Evolutionary conservation across 441 rosid genomes (phyloP).

Genomic region (Populus hybrid): DNA sequence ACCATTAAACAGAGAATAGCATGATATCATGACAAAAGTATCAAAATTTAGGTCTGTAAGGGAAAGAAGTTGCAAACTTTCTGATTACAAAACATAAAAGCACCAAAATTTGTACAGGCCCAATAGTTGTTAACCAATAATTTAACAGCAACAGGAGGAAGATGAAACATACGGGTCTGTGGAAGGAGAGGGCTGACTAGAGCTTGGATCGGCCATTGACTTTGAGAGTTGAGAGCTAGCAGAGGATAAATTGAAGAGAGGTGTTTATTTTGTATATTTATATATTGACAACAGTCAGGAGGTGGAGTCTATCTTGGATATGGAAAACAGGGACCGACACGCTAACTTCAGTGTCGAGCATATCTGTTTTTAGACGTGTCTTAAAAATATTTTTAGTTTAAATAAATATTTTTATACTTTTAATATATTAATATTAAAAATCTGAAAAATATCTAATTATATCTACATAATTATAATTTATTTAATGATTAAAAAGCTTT

Average conservation of each 20-base stretch:
- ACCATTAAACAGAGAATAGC: too few relatives aligned
- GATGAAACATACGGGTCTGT: conserved; percentile 17
- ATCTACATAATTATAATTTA: too few relatives aligned
- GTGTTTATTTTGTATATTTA: neutral
- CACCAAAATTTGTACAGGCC: neutral
- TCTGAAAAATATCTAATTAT: too few relatives aligned
- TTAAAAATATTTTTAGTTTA: too few relatives aligned
- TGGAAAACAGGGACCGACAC: neutral
- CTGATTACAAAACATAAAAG: neutral
- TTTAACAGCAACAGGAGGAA: neutral
- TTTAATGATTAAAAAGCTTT: too few relatives aligned
- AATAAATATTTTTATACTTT: too few relatives aligned
- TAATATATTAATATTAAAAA: too few relatives aligned
- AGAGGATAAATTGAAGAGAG: neutral
- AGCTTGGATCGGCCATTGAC: conserved; percentile 22
- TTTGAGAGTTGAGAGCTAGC: neutral
- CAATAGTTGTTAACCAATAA: neutral
- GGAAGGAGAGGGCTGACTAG: conserved; percentile 17
- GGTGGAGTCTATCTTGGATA: neutral
- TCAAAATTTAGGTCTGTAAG: neutral
- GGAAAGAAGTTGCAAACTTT: neutral
- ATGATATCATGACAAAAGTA: neutral
- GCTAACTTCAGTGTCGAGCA: neutral
- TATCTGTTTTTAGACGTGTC: neutral
- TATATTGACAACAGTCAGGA: neutral